These are phyloP conservation scores for Boeremia lycopersici DNA, from an alignment of 2,329 filamentous ascomycete species.

Conservation along the genomic window DNA sequence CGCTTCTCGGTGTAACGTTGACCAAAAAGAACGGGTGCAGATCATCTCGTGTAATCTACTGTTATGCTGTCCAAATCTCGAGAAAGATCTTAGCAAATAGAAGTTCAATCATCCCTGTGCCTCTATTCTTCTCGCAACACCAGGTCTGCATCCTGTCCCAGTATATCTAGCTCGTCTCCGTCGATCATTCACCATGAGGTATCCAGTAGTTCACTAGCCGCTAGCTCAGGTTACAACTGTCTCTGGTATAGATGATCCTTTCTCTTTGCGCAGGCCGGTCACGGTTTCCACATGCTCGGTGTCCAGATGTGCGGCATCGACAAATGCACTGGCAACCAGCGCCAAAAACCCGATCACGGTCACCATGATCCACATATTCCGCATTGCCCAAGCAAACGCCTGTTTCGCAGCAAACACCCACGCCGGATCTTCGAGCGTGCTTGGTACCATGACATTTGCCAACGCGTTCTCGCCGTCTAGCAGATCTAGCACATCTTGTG, in stretches of 20 bases:
- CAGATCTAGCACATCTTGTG: conserved; percentile 53
- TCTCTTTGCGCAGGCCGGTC: conserved; percentile 50
- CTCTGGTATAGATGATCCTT: neutral
- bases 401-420: conserved; percentile 52
- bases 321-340: conserved; percentile 47
- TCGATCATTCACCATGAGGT: neutral
- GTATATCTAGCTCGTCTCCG: too few relatives aligned
- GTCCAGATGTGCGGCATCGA: conserved; percentile 48
- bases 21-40: too few relatives aligned
- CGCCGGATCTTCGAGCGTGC: conserved; percentile 52
- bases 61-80: too few relatives aligned
- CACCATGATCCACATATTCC: conserved; percentile 58
- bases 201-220: neutral
- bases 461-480: conserved; percentile 65
- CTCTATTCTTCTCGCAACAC: too few relatives aligned
- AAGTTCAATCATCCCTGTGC: too few relatives aligned
- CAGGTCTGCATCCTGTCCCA: too few relatives aligned
- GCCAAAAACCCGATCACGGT: conserved; percentile 48
- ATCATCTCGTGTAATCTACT: too few relatives aligned
- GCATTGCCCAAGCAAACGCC: conserved; percentile 52
- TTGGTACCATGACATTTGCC: conserved; percentile 64
- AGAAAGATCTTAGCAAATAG: too few relatives aligned
- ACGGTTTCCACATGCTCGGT: conserved; percentile 55
- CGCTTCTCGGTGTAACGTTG: too few relatives aligned
- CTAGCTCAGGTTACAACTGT: neutral